These are phyloP conservation scores for Exutisphaerella laricina DNA, from an alignment of 2,329 filamentous ascomycete species.

Conservation along the genomic window DNA sequence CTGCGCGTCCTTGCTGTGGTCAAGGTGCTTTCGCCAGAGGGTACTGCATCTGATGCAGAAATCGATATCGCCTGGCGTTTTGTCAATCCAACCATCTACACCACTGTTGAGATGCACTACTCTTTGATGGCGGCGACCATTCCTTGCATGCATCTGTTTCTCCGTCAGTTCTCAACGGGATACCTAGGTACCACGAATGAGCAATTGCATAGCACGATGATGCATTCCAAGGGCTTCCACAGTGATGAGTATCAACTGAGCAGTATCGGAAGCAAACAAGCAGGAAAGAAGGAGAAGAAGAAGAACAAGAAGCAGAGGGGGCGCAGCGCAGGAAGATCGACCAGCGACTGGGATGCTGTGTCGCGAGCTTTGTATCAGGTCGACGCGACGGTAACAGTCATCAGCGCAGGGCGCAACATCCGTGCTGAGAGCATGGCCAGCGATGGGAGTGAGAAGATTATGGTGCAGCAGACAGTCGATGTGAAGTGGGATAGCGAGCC, in stretches of 20 bases:
- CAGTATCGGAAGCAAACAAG: slow-evolving; percentile 9
- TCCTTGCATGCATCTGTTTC: slow-evolving; percentile 19
- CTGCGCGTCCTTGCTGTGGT: slow-evolving; percentile 12
- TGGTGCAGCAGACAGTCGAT: slow-evolving; percentile 17
- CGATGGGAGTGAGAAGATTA: slow-evolving; percentile 15
- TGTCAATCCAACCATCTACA: slow-evolving; percentile 9
- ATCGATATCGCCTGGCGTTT: slow-evolving; percentile 15
- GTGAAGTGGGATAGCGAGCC: slow-evolving; percentile 11
- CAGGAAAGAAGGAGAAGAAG: too few species aligned
- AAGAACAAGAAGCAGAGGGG: not conserved
- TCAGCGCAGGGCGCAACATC: slow-evolving; percentile 1
- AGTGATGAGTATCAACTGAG: slow-evolving; percentile 7
- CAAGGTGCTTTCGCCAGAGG: slow-evolving; percentile 6
- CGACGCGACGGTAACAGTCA: slow-evolving; percentile 7
- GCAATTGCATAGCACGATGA: slow-evolving; percentile 8
- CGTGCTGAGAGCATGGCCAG: slow-evolving; percentile 8
- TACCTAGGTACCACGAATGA: slow-evolving; percentile 12
- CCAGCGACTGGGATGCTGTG: slow-evolving; percentile 7
- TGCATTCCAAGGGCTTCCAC: slow-evolving; percentile 1
- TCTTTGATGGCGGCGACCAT: slow-evolving; percentile 16
- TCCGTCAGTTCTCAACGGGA: slow-evolving; percentile 13
- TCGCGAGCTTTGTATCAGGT: slow-evolving; percentile 6
- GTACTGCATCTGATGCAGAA: not conserved
- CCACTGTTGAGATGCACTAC: slow-evolving; percentile 16
- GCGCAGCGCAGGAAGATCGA: not conserved